A percentile compares a stretch with the other conserved stretches of the same genome.
Conservation (phyloP, 805 yeast genomes). For the Candida odintsovae region DNA sequence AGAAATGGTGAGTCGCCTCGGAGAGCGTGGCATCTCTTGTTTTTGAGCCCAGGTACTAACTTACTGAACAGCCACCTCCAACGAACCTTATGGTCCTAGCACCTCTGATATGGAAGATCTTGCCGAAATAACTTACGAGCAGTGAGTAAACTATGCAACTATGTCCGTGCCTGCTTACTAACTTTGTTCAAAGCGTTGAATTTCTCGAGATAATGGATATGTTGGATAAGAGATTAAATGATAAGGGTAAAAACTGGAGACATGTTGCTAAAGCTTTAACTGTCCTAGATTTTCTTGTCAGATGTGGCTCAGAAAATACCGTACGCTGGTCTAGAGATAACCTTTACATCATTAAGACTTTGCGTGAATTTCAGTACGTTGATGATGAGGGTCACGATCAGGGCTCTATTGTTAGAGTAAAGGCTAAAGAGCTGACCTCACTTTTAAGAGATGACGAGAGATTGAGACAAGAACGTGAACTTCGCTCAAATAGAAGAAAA, state of each 20-base stretch:
- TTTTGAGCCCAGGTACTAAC: slow-evolving; percentile 2
- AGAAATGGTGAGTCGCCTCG: slow-evolving; percentile 46
- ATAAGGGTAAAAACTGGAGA: slow-evolving; percentile 96
- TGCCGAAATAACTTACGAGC: slow-evolving; percentile 63
- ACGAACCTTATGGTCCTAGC: slow-evolving; percentile 82
- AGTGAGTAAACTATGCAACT: slow-evolving; percentile 19
- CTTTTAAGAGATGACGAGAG: slow-evolving; percentile 78
- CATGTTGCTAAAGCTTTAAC: slow-evolving; percentile 91
- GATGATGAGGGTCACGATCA: slow-evolving; percentile 80
- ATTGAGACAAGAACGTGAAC: slow-evolving; percentile 60
- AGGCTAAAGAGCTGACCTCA: slow-evolving; percentile 84
- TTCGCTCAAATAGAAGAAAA: slow-evolving; percentile 31
- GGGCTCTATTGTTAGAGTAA: slow-evolving; percentile 81
- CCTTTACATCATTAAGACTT: slow-evolving; percentile 78
- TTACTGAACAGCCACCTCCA: slow-evolving; percentile 59
- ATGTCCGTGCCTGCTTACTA: neutral
- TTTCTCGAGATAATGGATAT: slow-evolving; percentile 90
- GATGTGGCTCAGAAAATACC: slow-evolving; percentile 82
- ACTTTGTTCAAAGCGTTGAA: slow-evolving; percentile 39
- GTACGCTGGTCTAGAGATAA: slow-evolving; percentile 91
- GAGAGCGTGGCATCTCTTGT: no score
- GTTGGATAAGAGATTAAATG: slow-evolving; percentile 86
- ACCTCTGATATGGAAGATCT: slow-evolving; percentile 78
- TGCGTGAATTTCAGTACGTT: slow-evolving; percentile 79
- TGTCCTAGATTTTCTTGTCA: slow-evolving; percentile 80